phyloP scores from a whole-genome alignment of 2,329 filamentous ascomycete genomes.

The Fusarium verrucosum region DNA sequence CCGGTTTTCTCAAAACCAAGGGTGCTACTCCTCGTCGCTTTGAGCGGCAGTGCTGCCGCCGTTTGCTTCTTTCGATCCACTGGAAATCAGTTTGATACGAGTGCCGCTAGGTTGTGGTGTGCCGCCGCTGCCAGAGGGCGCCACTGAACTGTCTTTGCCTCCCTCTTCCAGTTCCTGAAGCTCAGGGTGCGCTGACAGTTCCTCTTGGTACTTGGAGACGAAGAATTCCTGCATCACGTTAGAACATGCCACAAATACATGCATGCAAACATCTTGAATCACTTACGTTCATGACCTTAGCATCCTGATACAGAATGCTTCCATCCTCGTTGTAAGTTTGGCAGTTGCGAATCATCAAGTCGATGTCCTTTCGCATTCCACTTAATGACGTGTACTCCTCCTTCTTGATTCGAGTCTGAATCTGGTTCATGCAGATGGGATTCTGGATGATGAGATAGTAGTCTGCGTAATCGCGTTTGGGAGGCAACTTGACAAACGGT shows the following conservation, averaged over 20 bases:
- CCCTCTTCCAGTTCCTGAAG: slow-evolving; percentile 64
- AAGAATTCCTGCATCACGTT: slow-evolving; percentile 64
- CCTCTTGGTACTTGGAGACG: slow-evolving; percentile 62
- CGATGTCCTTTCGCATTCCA: slow-evolving; percentile 84
- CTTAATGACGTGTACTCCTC: slow-evolving; percentile 86
- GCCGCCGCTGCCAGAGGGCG: slow-evolving; percentile 66
- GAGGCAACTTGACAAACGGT: slow-evolving; percentile 90
- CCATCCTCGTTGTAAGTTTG: slow-evolving; percentile 97
- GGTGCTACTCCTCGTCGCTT: slow-evolving; percentile 62
- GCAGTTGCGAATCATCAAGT: slow-evolving; percentile 87
- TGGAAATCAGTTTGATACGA: slow-evolving; percentile 75
- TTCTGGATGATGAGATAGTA: slow-evolving; percentile 94
- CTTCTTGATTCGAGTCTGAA: slow-evolving; percentile 94
- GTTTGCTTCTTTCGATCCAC: slow-evolving; percentile 51
- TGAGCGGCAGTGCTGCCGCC: slow-evolving; percentile 53
- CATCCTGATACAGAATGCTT: slow-evolving; percentile 90
- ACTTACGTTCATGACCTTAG: slow-evolving; percentile 86
- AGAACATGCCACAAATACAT: slow-evolving; percentile 40
- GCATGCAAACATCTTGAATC: background rate
- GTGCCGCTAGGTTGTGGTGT: slow-evolving; percentile 72
- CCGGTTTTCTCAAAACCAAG: slow-evolving; percentile 4
- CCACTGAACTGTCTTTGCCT: slow-evolving; percentile 50
- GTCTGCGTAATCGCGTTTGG: slow-evolving; percentile 89
- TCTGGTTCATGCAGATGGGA: slow-evolving; percentile 96
- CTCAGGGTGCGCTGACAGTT: slow-evolving; percentile 63